Conservation (phyloP, 441 rosid species). For the Iberis amara region DNA sequence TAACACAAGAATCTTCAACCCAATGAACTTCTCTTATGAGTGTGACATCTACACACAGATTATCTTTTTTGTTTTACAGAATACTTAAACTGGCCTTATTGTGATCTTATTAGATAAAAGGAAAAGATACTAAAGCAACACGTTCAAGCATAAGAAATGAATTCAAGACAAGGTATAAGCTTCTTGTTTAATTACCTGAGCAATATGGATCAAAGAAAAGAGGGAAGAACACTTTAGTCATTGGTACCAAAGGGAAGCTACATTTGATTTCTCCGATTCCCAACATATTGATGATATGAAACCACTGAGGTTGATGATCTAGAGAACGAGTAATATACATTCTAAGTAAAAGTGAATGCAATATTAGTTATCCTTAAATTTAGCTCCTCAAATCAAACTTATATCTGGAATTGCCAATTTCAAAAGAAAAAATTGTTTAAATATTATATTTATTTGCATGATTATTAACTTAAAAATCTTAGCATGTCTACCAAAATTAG, state of each 20-base stretch:
- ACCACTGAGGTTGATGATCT: no score
- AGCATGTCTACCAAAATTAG: background rate
- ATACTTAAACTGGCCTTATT: background rate
- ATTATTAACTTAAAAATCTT: background rate
- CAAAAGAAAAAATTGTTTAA: no score
- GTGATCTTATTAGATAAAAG: background rate
- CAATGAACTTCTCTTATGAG: constrained; percentile 2
- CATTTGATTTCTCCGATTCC: background rate
- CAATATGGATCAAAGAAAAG: background rate
- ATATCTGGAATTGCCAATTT: no score
- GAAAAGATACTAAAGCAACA: constrained; percentile 2
- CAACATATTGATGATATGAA: no score
- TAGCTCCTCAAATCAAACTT: no score
- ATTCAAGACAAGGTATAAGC: constrained; percentile 7
- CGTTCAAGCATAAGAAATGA: constrained; percentile 4
- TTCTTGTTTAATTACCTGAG: constrained; percentile 5
- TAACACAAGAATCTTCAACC: constrained; percentile 12
- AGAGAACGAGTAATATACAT: no score
- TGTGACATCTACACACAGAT: constrained; percentile 21
- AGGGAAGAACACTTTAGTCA: background rate
- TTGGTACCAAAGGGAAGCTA: constrained; percentile 5
- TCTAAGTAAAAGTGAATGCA: no score
- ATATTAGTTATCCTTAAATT: no score
- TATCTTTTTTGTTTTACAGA: no score
- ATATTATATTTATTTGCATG: no score